Percentiles rank a stretch among this genome's conserved stretches.
Evolutionary conservation across 2,329 filamentous ascomycete genomes (phyloP).

Genomic region (Pestalotiopsis sp.): DNA sequence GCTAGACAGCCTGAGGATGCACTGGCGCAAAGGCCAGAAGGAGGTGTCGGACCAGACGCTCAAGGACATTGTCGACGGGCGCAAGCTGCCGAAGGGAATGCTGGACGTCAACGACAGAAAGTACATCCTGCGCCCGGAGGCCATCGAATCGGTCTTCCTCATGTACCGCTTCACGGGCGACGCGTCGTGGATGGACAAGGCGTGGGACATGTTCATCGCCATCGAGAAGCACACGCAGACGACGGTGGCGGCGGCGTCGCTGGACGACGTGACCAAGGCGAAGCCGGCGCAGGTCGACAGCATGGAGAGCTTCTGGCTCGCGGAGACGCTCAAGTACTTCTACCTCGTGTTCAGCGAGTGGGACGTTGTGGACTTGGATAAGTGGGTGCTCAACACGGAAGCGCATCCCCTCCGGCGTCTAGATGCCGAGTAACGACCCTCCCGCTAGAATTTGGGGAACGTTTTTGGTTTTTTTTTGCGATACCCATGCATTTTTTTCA

Average conservation of each 20-base stretch:
- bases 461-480: neutral
- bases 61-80: conserved; percentile 21
- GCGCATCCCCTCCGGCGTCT: conserved; percentile 51
- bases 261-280: conserved; percentile 62
- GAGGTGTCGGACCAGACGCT: conserved; percentile 30
- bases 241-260: conserved; percentile 63
- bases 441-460: neutral
- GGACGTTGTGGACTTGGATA: conserved; percentile 59
- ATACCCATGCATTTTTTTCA: conserved; percentile 3
- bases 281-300: conserved; percentile 37
- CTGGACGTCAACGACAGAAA: conserved; percentile 54
- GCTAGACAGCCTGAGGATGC: conserved; percentile 25
- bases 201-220: conserved; percentile 74
- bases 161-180: conserved; percentile 76
- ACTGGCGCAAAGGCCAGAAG: conserved; percentile 27
- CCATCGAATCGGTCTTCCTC: conserved; percentile 80
- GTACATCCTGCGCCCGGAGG: conserved; percentile 74
- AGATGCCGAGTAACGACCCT: conserved; percentile 21
- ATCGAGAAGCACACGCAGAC: conserved; percentile 65
- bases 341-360: conserved; percentile 65
- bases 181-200: conserved; percentile 64
- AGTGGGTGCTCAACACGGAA: conserved; percentile 64
- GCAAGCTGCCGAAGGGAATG: conserved; percentile 55
- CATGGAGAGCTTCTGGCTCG: conserved; percentile 79
- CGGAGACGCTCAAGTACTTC: conserved; percentile 70